Base-by-base conservation (phyloP, 2,329 filamentous ascomycete genomes). In the Fusarium compactum region DNA sequence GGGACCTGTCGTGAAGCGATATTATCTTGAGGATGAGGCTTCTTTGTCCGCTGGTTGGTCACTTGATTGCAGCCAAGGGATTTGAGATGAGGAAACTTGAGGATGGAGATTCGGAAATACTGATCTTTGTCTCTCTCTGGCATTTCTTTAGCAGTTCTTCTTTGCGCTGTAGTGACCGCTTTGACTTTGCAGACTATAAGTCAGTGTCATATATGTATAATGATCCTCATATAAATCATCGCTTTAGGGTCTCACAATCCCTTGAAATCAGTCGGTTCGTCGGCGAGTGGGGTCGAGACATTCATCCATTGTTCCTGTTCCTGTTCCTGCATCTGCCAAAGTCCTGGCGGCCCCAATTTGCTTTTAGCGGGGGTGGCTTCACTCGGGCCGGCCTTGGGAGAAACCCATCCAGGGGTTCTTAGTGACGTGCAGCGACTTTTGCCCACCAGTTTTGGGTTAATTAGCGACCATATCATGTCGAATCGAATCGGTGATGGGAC, bases 311-410 rank as follows among this genome's bases (percentile, higher is more conserved):
- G 34, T 38, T 38, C 34, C 34, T 38, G 9, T 34, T 10, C 18
- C 18, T 77, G 77, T 78, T 77, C 77, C 76, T 78, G 76, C 76
- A 67, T 78, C 74, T 76, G 67, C 59, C 62, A 71, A 22, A 16
- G 50, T 53, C 50, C 34, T 16, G 20, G 30, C 46, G 44, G 53
- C 64, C 61, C 65, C 55, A 76, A 74, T 71, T 70, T 65, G 55
- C 64, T 66, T 51, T 51, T 76, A 72, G 74, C 57, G 61, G 48
- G 47, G 48, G 66, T 66, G 64, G 57, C 66, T 74, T 54, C 53
- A 69, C 65, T 58, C n/a, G 34, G 34, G 10, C 6, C 65, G 34
- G 10, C 6, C 65, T 59, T 75, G 51, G 40, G 29, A 25, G 24
- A 43, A 10, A 5, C 18, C 22, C 45, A 55, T 62, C 48, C 48